These are phyloP conservation scores for Rhododendron vialii DNA, from an alignment of 148 eudicot species.

Conservation along the genomic window DNA sequence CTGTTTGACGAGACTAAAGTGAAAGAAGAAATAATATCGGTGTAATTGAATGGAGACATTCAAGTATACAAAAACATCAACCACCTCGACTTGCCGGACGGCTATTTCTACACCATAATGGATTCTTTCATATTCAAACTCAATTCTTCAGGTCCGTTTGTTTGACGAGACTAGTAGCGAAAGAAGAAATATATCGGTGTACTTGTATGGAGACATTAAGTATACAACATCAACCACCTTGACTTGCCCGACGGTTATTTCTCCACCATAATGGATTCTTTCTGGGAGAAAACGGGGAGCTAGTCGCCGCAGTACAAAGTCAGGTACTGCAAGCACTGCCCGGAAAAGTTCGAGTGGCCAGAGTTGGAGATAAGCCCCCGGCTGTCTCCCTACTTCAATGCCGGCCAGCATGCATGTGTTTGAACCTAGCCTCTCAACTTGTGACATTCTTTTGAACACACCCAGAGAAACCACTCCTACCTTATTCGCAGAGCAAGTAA, in stretches of 20 bases:
- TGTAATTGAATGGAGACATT: slow-evolving; percentile 39
- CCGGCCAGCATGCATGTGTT: slow-evolving; percentile 40
- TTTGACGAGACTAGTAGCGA: too few species aligned
- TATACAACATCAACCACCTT: slow-evolving; percentile 30
- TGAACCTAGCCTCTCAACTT: slow-evolving; percentile 34
- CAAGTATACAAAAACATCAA: slow-evolving; percentile 33
- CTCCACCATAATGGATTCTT: too few species aligned
- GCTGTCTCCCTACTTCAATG: slow-evolving; percentile 34
- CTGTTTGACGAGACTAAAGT: too few species aligned
- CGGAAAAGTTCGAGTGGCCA: slow-evolving; percentile 32
- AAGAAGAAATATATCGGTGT: slow-evolving; percentile 8
- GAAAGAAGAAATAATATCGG: not conserved
- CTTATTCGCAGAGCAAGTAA: slow-evolving; percentile 43
- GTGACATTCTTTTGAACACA: slow-evolving; percentile 9
- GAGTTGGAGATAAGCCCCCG: slow-evolving; percentile 22
- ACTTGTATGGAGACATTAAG: slow-evolving; percentile 40
- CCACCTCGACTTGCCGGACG: slow-evolving; percentile 25
- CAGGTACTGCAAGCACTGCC: slow-evolving; percentile 28
- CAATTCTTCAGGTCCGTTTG: too few species aligned
- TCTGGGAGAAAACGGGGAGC: too few species aligned
- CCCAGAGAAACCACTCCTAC: slow-evolving; percentile 35
- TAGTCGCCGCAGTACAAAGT: slow-evolving; percentile 25
- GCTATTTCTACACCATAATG: slow-evolving; percentile 1
- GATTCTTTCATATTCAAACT: too few species aligned
- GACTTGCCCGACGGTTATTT: slow-evolving; percentile 25